Base-by-base conservation (phyloP, 345 rosid species). In the Combretum micranthum region DNA sequence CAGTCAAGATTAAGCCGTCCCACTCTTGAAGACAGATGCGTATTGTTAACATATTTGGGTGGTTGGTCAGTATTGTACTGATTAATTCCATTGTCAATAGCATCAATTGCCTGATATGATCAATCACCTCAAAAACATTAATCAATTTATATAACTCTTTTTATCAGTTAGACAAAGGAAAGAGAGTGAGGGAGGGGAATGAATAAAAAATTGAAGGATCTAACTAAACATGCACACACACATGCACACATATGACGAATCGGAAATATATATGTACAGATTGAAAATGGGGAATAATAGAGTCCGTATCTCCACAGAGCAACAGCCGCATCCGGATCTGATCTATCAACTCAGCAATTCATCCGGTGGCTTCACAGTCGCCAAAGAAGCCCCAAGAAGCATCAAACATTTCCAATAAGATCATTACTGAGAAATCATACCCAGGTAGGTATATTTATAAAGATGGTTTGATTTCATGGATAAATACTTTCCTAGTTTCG, bases 1-100 rank as follows among this genome's bases (percentile, higher is more conserved):
- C 97, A 93, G 66, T 89, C 99, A 55, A 82, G 83, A 69, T 89
- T 93, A 21, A 89, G 72, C 69, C 75, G 83, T 60, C 99, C 99
- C 20, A 87, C 84, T 70, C 99, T 82, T 12, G 95, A 69, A 64
- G 97, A 89, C 63, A 87, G 70, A 65, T 83, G 77, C 47, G 96
- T 93, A 67, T 78, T 89, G 65, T 89, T 89, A 69, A 85, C 99
- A 55, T 85, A 93, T 78, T 71, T 66, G 18, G 99, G 95, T 47
- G 99, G 97, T 72, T 75, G 71, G 58, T 93, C 85, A 1, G 86
- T 87, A 59, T 87, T 96, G 68, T 79, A 93, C 50, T 59, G 87
- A 59, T 83, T 92, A 42, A 92, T 77, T 43, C 96, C 96, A 10
- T 92, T 92, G 73, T 92, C 98, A 59, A 81, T 55, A 10, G 95